These are phyloP conservation scores for Camelina hispida DNA, from an alignment of 345 rosid species.

Conservation along the genomic window DNA sequence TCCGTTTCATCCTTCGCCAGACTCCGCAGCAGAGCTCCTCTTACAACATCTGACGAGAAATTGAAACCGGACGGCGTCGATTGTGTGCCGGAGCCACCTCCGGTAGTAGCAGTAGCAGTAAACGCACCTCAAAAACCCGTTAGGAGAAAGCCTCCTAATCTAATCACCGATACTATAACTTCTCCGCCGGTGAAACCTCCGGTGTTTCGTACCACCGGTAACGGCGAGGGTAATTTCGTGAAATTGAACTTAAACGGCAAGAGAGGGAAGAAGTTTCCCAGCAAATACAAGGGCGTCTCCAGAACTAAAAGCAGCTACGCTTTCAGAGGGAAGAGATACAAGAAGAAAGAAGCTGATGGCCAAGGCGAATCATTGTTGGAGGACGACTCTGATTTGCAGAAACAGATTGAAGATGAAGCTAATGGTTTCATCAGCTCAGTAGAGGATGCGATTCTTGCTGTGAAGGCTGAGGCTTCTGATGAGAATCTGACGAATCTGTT, in stretches of 20 bases:
- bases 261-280: conserved; percentile 62
- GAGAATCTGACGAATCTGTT: conserved; percentile 42
- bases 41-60: conserved; percentile 41
- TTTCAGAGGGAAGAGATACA: conserved; percentile 58
- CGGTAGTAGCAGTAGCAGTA: conserved; percentile 5
- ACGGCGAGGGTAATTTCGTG: conserved; percentile 84
- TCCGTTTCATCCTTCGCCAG: conserved; percentile 66
- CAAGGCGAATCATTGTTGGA: conserved; percentile 59
- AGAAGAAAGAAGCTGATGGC: conserved; percentile 38
- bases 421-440: conserved; percentile 42
- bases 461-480: conserved; percentile 60
- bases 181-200: conserved; percentile 59
- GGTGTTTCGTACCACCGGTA: conserved; percentile 44
- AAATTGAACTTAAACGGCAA: conserved; percentile 66
- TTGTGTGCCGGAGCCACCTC: conserved; percentile 12
- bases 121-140: conserved; percentile 36
- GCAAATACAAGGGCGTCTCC: conserved; percentile 50
- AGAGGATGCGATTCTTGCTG: conserved; percentile 60
- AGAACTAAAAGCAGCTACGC: conserved; percentile 39
- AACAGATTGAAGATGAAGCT: conserved; percentile 38
- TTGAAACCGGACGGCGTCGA: conserved; percentile 8
- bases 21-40: conserved; percentile 53
- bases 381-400: conserved; percentile 47
- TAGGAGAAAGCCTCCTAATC: conserved; percentile 59
- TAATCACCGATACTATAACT: conserved; percentile 48